Conservation (phyloP, 768 basidiomycete genomes). For the Auricularia sp. region DNA sequence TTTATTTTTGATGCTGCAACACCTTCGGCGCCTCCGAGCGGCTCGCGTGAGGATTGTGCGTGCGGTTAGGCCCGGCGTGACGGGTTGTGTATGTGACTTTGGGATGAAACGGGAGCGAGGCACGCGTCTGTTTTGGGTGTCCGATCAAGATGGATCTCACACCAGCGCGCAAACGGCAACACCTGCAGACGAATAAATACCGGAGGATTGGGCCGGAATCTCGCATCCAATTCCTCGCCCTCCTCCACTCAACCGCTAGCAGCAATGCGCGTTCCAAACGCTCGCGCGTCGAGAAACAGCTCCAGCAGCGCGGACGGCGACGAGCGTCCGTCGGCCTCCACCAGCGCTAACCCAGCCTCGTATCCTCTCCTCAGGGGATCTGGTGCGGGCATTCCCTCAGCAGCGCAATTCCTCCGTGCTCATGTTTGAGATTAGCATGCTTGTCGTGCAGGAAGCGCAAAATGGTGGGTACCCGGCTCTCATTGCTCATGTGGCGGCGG, state of each 20-base stretch:
- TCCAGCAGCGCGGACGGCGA: not conserved
- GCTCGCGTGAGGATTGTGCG: not conserved
- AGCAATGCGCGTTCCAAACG: not conserved
- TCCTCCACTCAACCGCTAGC: not conserved
- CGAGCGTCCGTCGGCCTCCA: not conserved
- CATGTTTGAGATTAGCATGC: conserved; percentile 2
- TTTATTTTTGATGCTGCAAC: not conserved
- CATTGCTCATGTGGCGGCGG: not conserved
- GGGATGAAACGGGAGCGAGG: not conserved
- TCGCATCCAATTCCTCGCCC: not conserved
- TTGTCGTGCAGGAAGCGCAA: conserved; percentile 47
- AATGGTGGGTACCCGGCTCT: conserved; percentile 36
- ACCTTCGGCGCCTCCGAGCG: too few relatives aligned
- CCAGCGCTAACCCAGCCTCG: not conserved
- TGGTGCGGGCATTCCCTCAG: conserved; percentile 34
- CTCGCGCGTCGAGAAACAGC: not conserved
- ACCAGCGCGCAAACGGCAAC: not conserved
- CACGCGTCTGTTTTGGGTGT: not conserved
- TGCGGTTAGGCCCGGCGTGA: not conserved
- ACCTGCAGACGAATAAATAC: not conserved
- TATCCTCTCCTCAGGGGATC: conserved; percentile 29
- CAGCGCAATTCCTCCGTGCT: conserved; percentile 20
- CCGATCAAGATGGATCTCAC: not conserved
- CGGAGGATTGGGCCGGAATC: not conserved
- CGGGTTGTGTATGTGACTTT: not conserved